phyloP scores from a whole-genome alignment of 2,329 filamentous ascomycete genomes.

The Clonostachys rosea region DNA sequence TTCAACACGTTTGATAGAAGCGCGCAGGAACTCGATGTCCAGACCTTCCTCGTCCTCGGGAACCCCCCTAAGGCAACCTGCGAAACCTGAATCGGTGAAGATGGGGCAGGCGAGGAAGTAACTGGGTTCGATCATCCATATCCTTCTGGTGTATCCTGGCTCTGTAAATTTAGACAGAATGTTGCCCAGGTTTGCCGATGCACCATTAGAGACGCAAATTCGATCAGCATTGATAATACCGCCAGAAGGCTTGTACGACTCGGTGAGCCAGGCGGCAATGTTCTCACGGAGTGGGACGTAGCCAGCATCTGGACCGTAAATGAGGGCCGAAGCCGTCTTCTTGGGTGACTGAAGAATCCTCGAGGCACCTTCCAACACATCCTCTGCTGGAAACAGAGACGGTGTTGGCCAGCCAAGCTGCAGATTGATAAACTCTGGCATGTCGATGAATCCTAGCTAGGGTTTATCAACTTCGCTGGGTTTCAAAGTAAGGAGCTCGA shows the following conservation, averaged over 20 bases:
- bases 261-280: constrained; percentile 6
- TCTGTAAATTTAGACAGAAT: constrained; percentile 44
- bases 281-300: constrained; percentile 6
- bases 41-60: constrained; percentile 46
- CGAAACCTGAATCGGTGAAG: constrained; percentile 57
- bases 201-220: constrained; percentile 8
- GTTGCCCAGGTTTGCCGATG: constrained; percentile 5
- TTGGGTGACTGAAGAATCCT: constrained; percentile 1
- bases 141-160: constrained; percentile 51
- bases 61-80: constrained; percentile 46
- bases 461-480: too few species aligned
- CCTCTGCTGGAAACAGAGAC: constrained; percentile 1
- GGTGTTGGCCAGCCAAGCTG: constrained; percentile 4
- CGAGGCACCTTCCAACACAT: not conserved
- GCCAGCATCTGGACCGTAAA: constrained; percentile 9
- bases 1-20: not conserved
- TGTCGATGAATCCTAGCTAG: not conserved
- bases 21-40: constrained; percentile 9
- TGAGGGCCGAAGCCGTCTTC: constrained; percentile 5
- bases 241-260: not conserved
- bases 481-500: too few species aligned
- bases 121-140: constrained; percentile 59
- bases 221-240: not conserved
- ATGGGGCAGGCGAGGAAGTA: constrained; percentile 60
- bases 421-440: not conserved